Conservation (phyloP, 805 yeast species). For the Nakazawaea ernobii region DNA sequence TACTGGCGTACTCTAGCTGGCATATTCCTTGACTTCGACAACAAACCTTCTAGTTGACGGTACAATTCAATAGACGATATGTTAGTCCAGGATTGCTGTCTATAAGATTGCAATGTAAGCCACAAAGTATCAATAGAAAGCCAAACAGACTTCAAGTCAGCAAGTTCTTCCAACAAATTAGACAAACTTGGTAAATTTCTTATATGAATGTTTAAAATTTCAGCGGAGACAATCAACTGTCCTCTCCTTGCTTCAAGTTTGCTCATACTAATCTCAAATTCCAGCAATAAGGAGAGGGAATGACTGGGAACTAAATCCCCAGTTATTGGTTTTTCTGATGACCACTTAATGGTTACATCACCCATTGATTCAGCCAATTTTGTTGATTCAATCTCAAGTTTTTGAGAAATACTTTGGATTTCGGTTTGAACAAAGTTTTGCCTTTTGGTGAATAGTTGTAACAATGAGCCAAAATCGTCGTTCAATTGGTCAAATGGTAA, state of each 20-base stretch:
- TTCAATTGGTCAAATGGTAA: conserved; percentile 58
- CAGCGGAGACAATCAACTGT: conserved; percentile 27
- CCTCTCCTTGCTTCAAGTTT: conserved; percentile 13
- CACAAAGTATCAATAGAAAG: conserved; percentile 46
- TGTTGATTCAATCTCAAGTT: conserved; percentile 33
- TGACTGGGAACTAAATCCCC: conserved; percentile 32
- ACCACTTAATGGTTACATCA: conserved; percentile 41
- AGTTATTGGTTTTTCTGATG: conserved; percentile 37
- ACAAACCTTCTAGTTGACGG: conserved; percentile 43
- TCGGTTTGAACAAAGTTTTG: conserved; percentile 33
- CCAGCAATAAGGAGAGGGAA: conserved; percentile 35
- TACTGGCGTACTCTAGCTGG: conserved; percentile 61
- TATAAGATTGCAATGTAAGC: conserved; percentile 37
- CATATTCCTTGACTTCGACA: conserved; percentile 39
- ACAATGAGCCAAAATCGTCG: conserved; percentile 36
- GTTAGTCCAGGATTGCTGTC: conserved; percentile 41
- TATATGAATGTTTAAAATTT: conserved; percentile 27
- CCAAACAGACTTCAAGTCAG: conserved; percentile 62
- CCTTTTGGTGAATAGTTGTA: conserved; percentile 31
- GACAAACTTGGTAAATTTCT: conserved; percentile 7
- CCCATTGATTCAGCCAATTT: conserved; percentile 28
- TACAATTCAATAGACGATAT: conserved; percentile 40
- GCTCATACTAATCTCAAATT: conserved; percentile 17
- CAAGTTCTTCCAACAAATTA: conserved; percentile 36
- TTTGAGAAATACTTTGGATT: conserved; percentile 34